These are phyloP conservation scores for Claviceps spartinae DNA, from an alignment of 2,329 filamentous ascomycete genomes.

Conservation along the genomic window DNA sequence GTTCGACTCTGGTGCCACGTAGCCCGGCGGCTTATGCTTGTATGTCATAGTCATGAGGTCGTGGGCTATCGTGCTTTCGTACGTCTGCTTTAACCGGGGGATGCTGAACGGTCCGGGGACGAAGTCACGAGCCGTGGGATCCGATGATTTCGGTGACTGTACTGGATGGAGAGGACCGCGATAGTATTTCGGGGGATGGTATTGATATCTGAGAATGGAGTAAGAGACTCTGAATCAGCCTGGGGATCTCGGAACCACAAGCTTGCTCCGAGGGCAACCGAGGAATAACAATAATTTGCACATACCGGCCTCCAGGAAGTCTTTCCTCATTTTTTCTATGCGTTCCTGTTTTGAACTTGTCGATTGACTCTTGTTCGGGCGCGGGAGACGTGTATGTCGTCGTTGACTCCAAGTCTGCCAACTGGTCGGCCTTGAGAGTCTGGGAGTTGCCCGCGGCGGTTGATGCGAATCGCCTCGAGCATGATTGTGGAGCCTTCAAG, in stretches of 20 bases:
- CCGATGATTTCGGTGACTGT: slow-evolving; percentile 73
- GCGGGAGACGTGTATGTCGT: slow-evolving; percentile 33
- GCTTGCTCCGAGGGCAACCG: no score
- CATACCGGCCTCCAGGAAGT: slow-evolving; percentile 35
- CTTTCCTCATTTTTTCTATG: slow-evolving; percentile 20
- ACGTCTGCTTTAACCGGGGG: slow-evolving; percentile 81
- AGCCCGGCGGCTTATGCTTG: slow-evolving; percentile 70
- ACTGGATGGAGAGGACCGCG: slow-evolving; percentile 87
- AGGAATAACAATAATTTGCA: background rate
- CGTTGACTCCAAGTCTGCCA: slow-evolving; percentile 36
- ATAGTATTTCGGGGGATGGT: slow-evolving; percentile 86
- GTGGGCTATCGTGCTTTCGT: slow-evolving; percentile 68
- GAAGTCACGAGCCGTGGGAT: slow-evolving; percentile 79
- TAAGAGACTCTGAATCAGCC: background rate
- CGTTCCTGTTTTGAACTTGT: slow-evolving; percentile 28
- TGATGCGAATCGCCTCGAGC: slow-evolving; percentile 31
- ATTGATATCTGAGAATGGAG: slow-evolving; percentile 69
- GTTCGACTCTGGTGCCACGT: slow-evolving; percentile 30
- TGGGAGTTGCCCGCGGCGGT: slow-evolving; percentile 25
- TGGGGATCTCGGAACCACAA: background rate
- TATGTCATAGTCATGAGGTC: slow-evolving; percentile 87
- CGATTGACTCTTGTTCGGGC: slow-evolving; percentile 23
- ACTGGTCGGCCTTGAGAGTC: slow-evolving; percentile 12
- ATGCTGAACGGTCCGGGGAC: slow-evolving; percentile 81
- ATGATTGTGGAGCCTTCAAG: slow-evolving; percentile 12